phyloP scores from a whole-genome alignment of 371 early-diverging fungal species.

The Mucor sp. region DNA sequence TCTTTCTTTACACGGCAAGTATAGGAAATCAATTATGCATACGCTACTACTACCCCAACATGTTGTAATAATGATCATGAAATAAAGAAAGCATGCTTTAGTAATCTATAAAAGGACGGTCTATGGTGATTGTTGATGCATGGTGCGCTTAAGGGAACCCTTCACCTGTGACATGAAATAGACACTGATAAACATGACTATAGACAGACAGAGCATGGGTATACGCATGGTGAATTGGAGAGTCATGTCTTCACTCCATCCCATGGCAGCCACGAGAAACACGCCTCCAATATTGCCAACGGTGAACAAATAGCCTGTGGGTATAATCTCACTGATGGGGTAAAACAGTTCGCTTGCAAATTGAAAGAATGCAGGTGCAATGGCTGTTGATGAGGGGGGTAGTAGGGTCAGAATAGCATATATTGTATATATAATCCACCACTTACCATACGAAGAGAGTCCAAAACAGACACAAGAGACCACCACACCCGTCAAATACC shows the following conservation, averaged over 20 bases:
- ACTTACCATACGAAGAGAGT: conserved; percentile 47
- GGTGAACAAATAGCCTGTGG: conserved; percentile 50
- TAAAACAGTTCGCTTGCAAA: conserved; percentile 51
- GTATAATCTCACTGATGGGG: conserved; percentile 51
- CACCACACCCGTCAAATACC: conserved; percentile 29
- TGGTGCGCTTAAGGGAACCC: conserved; percentile 38
- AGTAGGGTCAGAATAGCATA: too few relatives aligned
- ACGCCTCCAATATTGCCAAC: conserved; percentile 48
- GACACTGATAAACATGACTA: conserved; percentile 26
- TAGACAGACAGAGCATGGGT: conserved; percentile 34
- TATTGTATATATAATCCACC: background rate
- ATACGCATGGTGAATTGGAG: conserved; percentile 39
- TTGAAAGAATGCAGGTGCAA: conserved; percentile 56
- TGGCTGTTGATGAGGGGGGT: conserved; percentile 31
- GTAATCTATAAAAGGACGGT: background rate
- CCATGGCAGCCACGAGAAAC: conserved; percentile 42
- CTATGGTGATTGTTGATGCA: conserved; percentile 5
- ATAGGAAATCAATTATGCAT: too few relatives aligned
- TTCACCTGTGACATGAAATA: conserved; percentile 31
- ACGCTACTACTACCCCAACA: too few relatives aligned
- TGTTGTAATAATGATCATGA: too few relatives aligned
- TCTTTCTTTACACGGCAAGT: too few relatives aligned
- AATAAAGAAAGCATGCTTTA: background rate
- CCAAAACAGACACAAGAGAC: conserved; percentile 44
- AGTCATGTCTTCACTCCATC: conserved; percentile 39